These are phyloP conservation scores for Dendrothele bispora DNA, from an alignment of 768 basidiomycete genomes.

Conservation along the genomic window DNA sequence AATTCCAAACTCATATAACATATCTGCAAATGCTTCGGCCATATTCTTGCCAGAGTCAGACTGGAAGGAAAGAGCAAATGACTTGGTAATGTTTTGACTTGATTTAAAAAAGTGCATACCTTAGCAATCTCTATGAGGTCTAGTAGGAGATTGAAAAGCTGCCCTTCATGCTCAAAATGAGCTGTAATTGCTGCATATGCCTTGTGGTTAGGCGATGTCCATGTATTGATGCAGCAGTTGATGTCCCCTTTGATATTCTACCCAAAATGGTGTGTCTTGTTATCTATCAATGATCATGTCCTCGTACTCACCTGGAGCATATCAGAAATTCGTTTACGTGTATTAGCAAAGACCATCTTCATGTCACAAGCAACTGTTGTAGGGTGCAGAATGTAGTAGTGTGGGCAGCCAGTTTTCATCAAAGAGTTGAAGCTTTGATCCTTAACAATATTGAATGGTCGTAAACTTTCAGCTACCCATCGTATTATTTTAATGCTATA, in stretches of 20 bases:
- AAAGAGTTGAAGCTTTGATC: slow-evolving; percentile 29
- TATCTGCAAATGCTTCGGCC: slow-evolving; percentile 28
- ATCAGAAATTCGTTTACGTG: slow-evolving; percentile 19
- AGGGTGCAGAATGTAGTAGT: slow-evolving; percentile 32
- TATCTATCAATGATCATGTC: not conserved
- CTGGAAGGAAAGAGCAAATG: slow-evolving; percentile 3
- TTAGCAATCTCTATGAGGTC: slow-evolving; percentile 39
- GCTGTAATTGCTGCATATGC: slow-evolving; percentile 30
- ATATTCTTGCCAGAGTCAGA: slow-evolving; percentile 35
- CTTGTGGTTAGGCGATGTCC: slow-evolving; percentile 36
- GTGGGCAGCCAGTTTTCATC: slow-evolving; percentile 33
- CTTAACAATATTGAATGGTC: slow-evolving; percentile 31
- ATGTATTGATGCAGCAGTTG: slow-evolving; percentile 34
- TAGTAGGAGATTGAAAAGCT: slow-evolving; percentile 25
- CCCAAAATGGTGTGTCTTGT: not conserved
- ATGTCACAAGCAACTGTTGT: slow-evolving; percentile 32
- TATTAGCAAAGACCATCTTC: slow-evolving; percentile 22
- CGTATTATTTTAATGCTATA: slow-evolving; percentile 29
- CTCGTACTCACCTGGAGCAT: slow-evolving; percentile 27
- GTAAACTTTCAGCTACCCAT: slow-evolving; percentile 32
- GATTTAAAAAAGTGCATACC: too few species aligned
- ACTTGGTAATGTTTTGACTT: slow-evolving; percentile 1
- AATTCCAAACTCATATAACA: slow-evolving; percentile 36
- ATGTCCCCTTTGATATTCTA: slow-evolving; percentile 29
- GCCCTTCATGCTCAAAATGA: slow-evolving; percentile 30